These are phyloP conservation scores for Prunus fruticosa DNA, from an alignment of 306 rosid species.

Conservation along the genomic window DNA sequence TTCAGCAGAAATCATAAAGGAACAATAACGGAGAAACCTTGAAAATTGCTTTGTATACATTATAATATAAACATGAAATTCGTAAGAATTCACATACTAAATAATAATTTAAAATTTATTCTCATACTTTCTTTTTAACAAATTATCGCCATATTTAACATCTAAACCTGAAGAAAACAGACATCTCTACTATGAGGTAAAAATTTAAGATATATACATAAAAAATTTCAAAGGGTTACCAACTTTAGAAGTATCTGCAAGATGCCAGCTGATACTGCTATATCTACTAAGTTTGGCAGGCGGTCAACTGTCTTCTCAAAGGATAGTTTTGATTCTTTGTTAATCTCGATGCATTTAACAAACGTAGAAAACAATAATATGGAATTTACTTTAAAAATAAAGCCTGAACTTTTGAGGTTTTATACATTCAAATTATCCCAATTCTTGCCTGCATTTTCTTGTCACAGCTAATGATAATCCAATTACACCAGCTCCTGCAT, in stretches of 20 bases:
- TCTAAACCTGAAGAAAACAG: too few relatives aligned
- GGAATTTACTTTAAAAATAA: conserved; percentile 15
- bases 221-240: not conserved
- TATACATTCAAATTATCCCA: conserved; percentile 21
- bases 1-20: conserved; percentile 3
- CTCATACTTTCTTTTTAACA: not conserved
- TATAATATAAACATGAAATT: not conserved
- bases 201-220: not conserved
- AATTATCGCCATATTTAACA: too few relatives aligned
- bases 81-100: not conserved
- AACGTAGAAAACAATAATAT: conserved; percentile 51
- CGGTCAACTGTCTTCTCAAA: conserved; percentile 88
- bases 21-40: conserved; percentile 5
- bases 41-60: not conserved
- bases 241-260: conserved; percentile 87
- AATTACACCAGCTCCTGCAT: conserved; percentile 96
- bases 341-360: conserved; percentile 87
- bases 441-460: conserved; percentile 91
- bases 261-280: conserved; percentile 89
- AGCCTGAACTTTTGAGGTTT: conserved; percentile 12
- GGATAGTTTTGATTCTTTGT: conserved; percentile 84
- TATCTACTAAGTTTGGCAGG: conserved; percentile 49
- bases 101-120: not conserved
- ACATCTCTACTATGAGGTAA: too few relatives aligned
- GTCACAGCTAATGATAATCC: conserved; percentile 88